Evolutionary conservation across 192 early-diverging fungal species (phyloP).

Genomic region (Podila epicladia): DNA sequence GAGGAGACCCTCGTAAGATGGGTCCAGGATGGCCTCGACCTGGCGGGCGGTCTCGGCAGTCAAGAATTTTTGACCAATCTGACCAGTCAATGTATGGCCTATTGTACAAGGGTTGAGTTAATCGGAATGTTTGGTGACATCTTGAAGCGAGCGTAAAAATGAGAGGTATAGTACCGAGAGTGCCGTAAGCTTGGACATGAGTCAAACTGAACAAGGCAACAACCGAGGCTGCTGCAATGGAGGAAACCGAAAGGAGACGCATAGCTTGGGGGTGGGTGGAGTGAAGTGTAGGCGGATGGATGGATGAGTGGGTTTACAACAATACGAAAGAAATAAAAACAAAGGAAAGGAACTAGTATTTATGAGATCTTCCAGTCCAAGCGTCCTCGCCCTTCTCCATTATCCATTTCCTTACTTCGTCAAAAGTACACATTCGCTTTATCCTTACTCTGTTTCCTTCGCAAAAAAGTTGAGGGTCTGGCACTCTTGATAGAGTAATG

Average conservation of each 20-base stretch:
- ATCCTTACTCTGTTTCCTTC: no score
- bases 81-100: conserved; percentile 53
- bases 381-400: no score
- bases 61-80: conserved; percentile 54
- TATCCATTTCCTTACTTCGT: no score
- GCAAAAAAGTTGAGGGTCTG: no score
- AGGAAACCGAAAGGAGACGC: background rate
- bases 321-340: background rate
- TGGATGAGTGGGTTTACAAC: background rate
- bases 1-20: conserved; percentile 41
- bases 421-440: no score
- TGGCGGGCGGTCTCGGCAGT: conserved; percentile 20
- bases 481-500: no score
- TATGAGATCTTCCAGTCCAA: no score
- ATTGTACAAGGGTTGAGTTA: background rate
- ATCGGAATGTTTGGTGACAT: background rate
- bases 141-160: background rate
- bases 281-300: background rate
- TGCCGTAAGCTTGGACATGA: background rate
- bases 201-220: background rate
- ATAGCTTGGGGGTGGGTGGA: background rate
- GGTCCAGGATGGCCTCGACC: conserved; percentile 27
- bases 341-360: no score
- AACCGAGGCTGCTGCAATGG: background rate
- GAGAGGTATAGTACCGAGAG: background rate